Evolutionary conservation across 208 protist genomes (phyloP).

Genomic region (Leishmania guyanensis): DNA sequence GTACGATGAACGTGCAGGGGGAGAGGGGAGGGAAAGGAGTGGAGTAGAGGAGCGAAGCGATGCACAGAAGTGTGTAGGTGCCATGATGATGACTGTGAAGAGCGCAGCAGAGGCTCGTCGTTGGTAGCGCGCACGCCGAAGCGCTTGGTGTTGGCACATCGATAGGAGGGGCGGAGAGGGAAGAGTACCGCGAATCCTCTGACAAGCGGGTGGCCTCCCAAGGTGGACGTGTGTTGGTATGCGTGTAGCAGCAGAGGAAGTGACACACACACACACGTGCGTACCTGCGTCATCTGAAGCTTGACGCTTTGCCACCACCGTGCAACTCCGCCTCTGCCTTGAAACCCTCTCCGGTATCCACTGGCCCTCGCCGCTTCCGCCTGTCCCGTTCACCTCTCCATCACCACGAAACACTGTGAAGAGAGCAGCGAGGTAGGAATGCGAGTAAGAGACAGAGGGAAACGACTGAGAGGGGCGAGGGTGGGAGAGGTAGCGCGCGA

Average conservation of each 20-base stretch:
- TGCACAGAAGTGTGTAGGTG: not conserved
- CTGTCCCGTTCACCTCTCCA: not conserved
- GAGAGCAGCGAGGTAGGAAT: constrained; percentile 18
- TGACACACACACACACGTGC: not conserved
- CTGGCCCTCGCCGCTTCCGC: not conserved
- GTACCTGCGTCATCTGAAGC: not conserved
- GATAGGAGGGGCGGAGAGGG: not conserved
- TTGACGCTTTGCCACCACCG: not conserved
- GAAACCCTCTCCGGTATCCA: not conserved
- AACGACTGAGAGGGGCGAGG: constrained; percentile 12
- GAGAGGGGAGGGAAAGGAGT: not conserved
- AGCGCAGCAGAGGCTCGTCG: not conserved
- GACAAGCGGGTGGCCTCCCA: not conserved
- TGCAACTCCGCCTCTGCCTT: not conserved
- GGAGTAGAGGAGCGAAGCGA: not conserved
- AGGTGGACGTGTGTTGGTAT: not conserved
- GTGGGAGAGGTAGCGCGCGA: not conserved
- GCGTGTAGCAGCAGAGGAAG: not conserved
- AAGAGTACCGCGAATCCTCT: not conserved
- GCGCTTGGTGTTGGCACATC: not conserved
- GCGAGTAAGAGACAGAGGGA: not conserved
- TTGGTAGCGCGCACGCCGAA: not conserved
- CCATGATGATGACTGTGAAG: not conserved
- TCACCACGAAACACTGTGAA: not conserved
- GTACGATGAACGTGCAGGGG: not conserved